Conservation (phyloP, 2,329 filamentous ascomycete species). For the Huntiella decipiens region DNA sequence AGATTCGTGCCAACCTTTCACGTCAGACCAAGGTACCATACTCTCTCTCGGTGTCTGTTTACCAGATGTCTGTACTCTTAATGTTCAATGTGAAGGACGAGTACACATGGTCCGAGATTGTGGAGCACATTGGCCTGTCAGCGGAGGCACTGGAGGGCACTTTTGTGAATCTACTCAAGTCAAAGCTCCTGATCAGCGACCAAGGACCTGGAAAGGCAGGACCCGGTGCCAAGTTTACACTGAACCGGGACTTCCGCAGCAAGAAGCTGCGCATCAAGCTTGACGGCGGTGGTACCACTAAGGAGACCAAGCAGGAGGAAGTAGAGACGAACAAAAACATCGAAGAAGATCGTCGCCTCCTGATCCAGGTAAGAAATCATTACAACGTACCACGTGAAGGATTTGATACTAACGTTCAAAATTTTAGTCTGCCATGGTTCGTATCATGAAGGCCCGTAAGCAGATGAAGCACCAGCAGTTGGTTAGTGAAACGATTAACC, state of each 20-base stretch:
- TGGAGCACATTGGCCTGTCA: conserved; percentile 59
- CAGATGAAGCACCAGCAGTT: conserved; percentile 94
- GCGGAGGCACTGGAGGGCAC: conserved; percentile 74
- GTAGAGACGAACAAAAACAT: conserved; percentile 99
- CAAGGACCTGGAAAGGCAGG: conserved; percentile 53
- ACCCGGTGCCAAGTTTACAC: conserved; percentile 56
- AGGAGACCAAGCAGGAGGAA: conserved; percentile 88
- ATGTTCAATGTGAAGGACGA: conserved; percentile 85
- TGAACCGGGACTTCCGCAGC: conserved; percentile 93
- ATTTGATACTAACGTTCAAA: not conserved
- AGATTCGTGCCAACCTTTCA: conserved; percentile 85
- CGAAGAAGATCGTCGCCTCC: conserved; percentile 88
- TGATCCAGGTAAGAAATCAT: conserved; percentile 61
- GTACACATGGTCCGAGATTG: conserved; percentile 74
- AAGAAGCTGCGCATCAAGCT: conserved; percentile 97
- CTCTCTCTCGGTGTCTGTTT: conserved; percentile 93
- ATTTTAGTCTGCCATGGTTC: conserved; percentile 82
- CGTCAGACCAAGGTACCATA: conserved; percentile 78
- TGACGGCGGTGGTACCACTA: conserved; percentile 72
- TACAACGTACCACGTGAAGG: conserved; percentile 13
- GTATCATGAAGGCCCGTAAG: conserved; percentile 99
- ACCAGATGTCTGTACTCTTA: conserved; percentile 90
- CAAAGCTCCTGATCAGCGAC: conserved; percentile 62
- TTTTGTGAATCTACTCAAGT: conserved; percentile 73
- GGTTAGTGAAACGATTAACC: conserved; percentile 85